phyloP scores from a whole-genome alignment of 2,329 filamentous ascomycete species.

The Calonectria naviculata region DNA sequence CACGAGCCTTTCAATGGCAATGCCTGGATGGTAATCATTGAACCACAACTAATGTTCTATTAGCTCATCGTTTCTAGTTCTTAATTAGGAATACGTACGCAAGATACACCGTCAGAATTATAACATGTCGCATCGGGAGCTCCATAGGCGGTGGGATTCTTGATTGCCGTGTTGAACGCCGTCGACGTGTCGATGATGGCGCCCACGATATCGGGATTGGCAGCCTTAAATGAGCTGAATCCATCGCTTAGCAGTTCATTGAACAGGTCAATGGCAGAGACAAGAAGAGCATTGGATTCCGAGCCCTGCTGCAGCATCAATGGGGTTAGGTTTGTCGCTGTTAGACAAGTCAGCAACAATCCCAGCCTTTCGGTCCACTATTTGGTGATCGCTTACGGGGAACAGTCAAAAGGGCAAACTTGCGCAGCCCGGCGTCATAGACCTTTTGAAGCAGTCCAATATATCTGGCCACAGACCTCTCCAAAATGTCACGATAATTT shows the following conservation, averaged over 20 bases:
- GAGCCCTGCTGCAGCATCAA: conserved; percentile 40
- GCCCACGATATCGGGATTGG: conserved; percentile 46
- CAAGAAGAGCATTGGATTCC: conserved; percentile 43
- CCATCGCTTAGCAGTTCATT: conserved; percentile 47
- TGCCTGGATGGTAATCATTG: conserved; percentile 55
- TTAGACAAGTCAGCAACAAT: not conserved
- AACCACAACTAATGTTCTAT: conserved; percentile 50
- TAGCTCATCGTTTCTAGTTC: rapidly evolving
- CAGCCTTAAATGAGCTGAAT: conserved; percentile 45
- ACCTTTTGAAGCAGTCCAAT: conserved; percentile 55
- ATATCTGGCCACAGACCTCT: conserved; percentile 56
- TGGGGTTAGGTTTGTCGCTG: conserved; percentile 55
- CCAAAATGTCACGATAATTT: conserved; percentile 47
- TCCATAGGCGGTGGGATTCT: conserved; percentile 54
- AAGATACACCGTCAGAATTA: conserved; percentile 54
- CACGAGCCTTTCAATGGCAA: conserved; percentile 53
- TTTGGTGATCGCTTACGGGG: conserved; percentile 50
- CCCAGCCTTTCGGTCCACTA: rapidly evolving
- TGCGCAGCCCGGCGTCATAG: conserved; percentile 64
- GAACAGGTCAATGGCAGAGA: conserved; percentile 49
- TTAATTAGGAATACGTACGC: conserved; percentile 33
- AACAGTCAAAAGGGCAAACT: conserved; percentile 70
- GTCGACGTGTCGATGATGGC: conserved; percentile 53
- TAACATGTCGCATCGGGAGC: conserved; percentile 55
- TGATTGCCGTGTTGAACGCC: conserved; percentile 55